Percentiles rank a stretch among this genome's conserved stretches.
These are phyloP conservation scores for Claviceps spartinae DNA, from an alignment of 2,329 filamentous ascomycete genomes.

Conservation along the genomic window DNA sequence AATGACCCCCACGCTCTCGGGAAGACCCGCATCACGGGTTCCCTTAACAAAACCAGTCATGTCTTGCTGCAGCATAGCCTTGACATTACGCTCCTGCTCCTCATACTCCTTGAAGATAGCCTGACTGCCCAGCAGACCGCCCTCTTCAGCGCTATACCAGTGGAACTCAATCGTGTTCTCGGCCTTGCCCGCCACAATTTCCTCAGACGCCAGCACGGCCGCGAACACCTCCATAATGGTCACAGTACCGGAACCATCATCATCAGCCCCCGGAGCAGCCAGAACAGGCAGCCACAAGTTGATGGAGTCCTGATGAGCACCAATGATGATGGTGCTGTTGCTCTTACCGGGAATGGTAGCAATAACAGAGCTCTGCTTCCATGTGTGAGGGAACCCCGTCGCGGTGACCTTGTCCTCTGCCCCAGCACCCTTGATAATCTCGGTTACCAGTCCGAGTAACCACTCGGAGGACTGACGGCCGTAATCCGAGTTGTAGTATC, in stretches of 20 bases:
- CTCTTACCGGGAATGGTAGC: constrained; percentile 78
- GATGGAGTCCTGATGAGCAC: constrained; percentile 89
- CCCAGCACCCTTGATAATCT: constrained; percentile 57
- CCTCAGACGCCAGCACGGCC: constrained; percentile 59
- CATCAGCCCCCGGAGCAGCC: constrained; percentile 83
- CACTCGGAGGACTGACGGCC: constrained; percentile 79
- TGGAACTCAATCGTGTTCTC: constrained; percentile 90
- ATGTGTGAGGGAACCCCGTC: constrained; percentile 64
- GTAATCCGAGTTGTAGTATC: constrained; percentile 67
- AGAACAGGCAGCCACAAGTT: constrained; percentile 82
- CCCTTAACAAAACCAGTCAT: constrained; percentile 87
- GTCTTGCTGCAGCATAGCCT: constrained; percentile 96
- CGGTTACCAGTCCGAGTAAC: constrained; percentile 63
- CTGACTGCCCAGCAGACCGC: constrained; percentile 74
- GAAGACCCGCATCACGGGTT: constrained; percentile 67
- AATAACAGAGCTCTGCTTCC: constrained; percentile 85
- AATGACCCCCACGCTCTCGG: constrained; percentile 83
- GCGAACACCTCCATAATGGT: constrained; percentile 88
- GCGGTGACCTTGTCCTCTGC: constrained; percentile 56
- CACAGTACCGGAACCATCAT: constrained; percentile 84
- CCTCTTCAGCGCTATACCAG: constrained; percentile 89
- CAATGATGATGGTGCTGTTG: constrained; percentile 76
- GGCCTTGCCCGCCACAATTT: constrained; percentile 56
- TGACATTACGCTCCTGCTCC: constrained; percentile 58
- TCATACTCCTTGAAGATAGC: constrained; percentile 78